Conservation (phyloP, 768 basidiomycete genomes). For the Suillus hirtellus region DNA sequence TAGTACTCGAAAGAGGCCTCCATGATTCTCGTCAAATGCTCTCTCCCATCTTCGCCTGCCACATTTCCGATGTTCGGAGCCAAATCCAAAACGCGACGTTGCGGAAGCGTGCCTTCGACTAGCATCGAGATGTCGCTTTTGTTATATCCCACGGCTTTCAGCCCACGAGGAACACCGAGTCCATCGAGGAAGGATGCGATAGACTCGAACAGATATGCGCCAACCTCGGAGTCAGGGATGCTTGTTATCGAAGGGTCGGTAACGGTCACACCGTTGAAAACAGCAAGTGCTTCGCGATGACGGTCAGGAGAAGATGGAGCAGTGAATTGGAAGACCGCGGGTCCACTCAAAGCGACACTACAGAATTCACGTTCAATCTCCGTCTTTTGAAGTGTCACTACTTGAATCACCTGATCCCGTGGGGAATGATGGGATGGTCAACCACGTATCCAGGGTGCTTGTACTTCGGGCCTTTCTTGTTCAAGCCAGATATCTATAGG, state of each 20-base stretch:
- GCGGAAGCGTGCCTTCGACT: constrained; percentile 91
- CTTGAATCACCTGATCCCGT: constrained; percentile 68
- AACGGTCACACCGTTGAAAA: constrained; percentile 70
- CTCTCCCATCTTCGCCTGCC: constrained; percentile 77
- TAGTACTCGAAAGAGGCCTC: constrained; percentile 78
- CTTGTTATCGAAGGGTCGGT: constrained; percentile 69
- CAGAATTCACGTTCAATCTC: constrained; percentile 14
- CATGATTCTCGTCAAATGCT: constrained; percentile 81
- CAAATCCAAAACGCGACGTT: constrained; percentile 87
- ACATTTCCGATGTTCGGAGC: constrained; percentile 89
- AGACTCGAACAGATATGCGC: constrained; percentile 76
- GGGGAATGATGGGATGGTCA: constrained; percentile 90
- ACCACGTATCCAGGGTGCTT: constrained; percentile 87
- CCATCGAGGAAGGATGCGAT: constrained; percentile 87
- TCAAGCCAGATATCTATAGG: constrained; percentile 82
- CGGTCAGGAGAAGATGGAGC: constrained; percentile 91
- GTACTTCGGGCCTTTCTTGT: constrained; percentile 92
- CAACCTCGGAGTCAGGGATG: constrained; percentile 79
- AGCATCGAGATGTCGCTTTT: constrained; percentile 66
- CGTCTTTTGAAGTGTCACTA: neutral
- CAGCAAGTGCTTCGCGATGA: constrained; percentile 84
- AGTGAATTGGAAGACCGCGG: constrained; percentile 95
- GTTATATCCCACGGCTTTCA: constrained; percentile 80
- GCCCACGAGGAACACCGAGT: constrained; percentile 82
- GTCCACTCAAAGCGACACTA: constrained; percentile 86